Base-by-base conservation (phyloP, 2,329 filamentous ascomycete genomes). In the Venturia asperata region DNA sequence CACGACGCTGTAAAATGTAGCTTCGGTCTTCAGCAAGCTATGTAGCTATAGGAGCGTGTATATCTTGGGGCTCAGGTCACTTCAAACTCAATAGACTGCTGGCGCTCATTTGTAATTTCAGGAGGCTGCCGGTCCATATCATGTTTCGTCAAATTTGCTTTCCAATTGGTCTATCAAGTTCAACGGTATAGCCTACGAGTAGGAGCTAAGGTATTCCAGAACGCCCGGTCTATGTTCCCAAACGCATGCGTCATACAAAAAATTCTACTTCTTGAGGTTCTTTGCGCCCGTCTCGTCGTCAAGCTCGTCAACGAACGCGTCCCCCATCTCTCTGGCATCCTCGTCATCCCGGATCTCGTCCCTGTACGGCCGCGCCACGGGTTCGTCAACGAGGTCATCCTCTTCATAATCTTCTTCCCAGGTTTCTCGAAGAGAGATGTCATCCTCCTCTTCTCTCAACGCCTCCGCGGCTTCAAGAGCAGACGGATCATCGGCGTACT, bases 371-470 rank as follows among this genome's bases (percentile, higher is more conserved):
- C 37, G 24, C n/a, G 15, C 47, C 41, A 37, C 39, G 19, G 71
- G 17, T 19, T 55, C 64, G 24, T 67, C 65, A 21, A 58, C 37
- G 5, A 37, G 30, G 43, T 67, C 70, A 9, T 66, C 68, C 30
- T 70, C 81, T 66, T 83, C 77, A 69, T 67, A 67, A 39, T 81
- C 80, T 70, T 81, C 81, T 24, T 78, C 80, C 68, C 82, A 83
- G 39, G 82, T 80, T 64, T 83, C 80, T 66, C 80, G 78, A 62
- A 82, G 69, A 67, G 75, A 78, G 61, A 79, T 85, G 77, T 76
- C 80, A 70, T 78, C 79, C 21, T 82, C 81, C 27, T 82, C 80
- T 62, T 83, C 80, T 6, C 78, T 68, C 62, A 80, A 67, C 0
- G 71, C 69, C 66, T 76, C 73, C 0, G 73, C 73, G 13, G 75